phyloP scores from a whole-genome alignment of 129 eudicot species.

The Scalesia atractyloides region DNA sequence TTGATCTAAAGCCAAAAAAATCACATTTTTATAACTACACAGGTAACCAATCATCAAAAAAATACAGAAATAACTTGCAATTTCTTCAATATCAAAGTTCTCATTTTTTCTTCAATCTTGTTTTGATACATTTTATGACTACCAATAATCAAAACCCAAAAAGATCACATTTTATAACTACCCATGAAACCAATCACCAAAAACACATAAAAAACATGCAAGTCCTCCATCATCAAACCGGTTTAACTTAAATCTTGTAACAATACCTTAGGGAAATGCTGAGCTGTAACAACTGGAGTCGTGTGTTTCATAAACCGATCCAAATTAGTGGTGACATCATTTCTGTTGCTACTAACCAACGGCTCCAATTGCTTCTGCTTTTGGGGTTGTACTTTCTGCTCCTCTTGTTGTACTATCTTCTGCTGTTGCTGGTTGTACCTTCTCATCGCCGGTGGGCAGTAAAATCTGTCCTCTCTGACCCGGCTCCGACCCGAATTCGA shows the following conservation, averaged over 20 bases:
- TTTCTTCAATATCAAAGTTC: neutral
- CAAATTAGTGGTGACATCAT: slow-evolving; percentile 50
- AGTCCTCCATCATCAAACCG: neutral
- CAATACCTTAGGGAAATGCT: slow-evolving; percentile 68
- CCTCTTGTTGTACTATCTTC: slow-evolving; percentile 41
- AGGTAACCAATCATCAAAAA: neutral
- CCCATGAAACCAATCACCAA: neutral
- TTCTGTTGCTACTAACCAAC: slow-evolving; percentile 8
- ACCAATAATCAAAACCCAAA: neutral
- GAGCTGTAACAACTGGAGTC: slow-evolving; percentile 77
- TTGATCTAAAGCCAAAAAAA: neutral
- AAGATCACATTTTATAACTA: slow-evolving; percentile 6
- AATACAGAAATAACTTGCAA: too few species aligned
- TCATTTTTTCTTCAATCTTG: neutral
- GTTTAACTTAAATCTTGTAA: neutral
- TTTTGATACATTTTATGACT: neutral
- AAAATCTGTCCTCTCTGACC: slow-evolving; percentile 71
- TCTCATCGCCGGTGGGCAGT: slow-evolving; percentile 92
- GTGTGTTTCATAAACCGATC: slow-evolving; percentile 92
- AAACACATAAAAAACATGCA: neutral
- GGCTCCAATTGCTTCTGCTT: slow-evolving; percentile 30
- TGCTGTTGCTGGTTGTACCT: slow-evolving; percentile 47
- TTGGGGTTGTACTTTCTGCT: slow-evolving; percentile 37
- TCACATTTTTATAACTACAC: slow-evolving; percentile 9
- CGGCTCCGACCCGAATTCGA: slow-evolving; percentile 58